Percentiles rank a stretch among this genome's conserved stretches.
phyloP scores from a whole-genome alignment of 768 basidiomycete species.

The Arthromyces matolae region DNA sequence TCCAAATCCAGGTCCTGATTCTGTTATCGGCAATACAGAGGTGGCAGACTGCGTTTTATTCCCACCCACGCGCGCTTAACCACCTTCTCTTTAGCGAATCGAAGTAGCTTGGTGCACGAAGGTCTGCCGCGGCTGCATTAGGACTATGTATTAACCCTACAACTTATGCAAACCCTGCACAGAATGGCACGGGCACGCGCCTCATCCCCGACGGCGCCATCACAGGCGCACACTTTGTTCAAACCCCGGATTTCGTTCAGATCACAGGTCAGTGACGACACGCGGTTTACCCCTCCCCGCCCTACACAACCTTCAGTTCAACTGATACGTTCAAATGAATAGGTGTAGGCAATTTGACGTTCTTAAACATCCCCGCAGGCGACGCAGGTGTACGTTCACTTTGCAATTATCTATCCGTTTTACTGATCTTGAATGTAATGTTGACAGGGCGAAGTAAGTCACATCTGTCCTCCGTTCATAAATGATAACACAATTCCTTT shows the following conservation, averaged over 20 bases:
- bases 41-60: conserved; percentile 27
- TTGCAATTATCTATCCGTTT: too few relatives aligned
- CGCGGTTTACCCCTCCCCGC: conserved; percentile 6
- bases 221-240: conserved; percentile 61
- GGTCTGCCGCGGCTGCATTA: conserved; percentile 16
- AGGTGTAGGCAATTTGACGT: conserved; percentile 64
- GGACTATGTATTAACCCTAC: neutral
- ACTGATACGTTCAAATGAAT: too few relatives aligned
- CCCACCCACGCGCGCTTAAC: conserved; percentile 16
- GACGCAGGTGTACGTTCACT: conserved; percentile 48
- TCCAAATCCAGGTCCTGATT: conserved; percentile 45
- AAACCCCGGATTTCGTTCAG: conserved; percentile 74
- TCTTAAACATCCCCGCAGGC: conserved; percentile 57
- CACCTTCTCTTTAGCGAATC: conserved; percentile 27
- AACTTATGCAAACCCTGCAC: too few relatives aligned
- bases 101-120: conserved; percentile 44
- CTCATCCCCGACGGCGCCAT: conserved; percentile 74
- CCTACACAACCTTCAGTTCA: neutral
- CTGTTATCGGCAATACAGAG: conserved; percentile 60
- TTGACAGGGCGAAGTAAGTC: conserved; percentile 23
- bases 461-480: neutral
- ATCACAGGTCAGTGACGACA: too few relatives aligned
- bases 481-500: neutral
- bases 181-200: conserved; percentile 60
- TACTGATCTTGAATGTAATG: neutral